phyloP scores from a whole-genome alignment of 2,329 filamentous ascomycete species.

The Nigrograna mackinnonii region DNA sequence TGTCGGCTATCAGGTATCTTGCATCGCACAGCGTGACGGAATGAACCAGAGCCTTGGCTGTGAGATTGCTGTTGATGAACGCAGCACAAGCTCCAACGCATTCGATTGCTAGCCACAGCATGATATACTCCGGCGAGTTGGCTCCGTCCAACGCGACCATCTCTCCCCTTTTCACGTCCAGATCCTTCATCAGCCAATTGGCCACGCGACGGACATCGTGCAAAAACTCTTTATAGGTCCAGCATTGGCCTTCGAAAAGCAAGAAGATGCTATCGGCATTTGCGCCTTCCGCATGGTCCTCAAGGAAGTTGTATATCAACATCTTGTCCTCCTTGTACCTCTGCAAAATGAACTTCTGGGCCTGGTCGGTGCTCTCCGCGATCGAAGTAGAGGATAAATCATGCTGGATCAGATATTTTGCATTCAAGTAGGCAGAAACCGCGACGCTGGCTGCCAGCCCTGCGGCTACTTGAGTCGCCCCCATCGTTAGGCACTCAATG shows the following conservation, averaged over 20 bases:
- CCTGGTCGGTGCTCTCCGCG: slow-evolving; percentile 16
- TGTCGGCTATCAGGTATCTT: slow-evolving; percentile 50
- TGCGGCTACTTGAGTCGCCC: too few relatives aligned
- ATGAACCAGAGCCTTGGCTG: slow-evolving; percentile 36
- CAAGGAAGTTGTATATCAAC: slow-evolving; percentile 33
- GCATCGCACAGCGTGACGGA: slow-evolving; percentile 49
- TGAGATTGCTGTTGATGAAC: slow-evolving; percentile 43
- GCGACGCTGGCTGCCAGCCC: slow-evolving; percentile 29
- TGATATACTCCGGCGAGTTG: slow-evolving; percentile 38
- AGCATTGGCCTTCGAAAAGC: slow-evolving; percentile 39
- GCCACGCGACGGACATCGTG: slow-evolving; percentile 26
- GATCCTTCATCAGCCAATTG: slow-evolving; percentile 42
- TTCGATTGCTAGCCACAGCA: slow-evolving; percentile 43
- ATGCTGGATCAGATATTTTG: slow-evolving; percentile 36
- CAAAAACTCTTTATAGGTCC: slow-evolving; percentile 38
- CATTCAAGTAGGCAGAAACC: slow-evolving; percentile 39
- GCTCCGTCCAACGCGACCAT: slow-evolving; percentile 40
- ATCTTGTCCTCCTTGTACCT: slow-evolving; percentile 19
- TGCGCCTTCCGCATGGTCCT: slow-evolving; percentile 42
- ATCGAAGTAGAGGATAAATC: slow-evolving; percentile 23
- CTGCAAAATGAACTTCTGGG: slow-evolving; percentile 19
- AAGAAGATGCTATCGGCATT: slow-evolving; percentile 34
- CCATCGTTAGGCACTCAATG: too few relatives aligned
- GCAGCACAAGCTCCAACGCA: slow-evolving; percentile 33
- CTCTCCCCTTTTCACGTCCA: slow-evolving; percentile 34